These are phyloP conservation scores for Manihot esculenta DNA, from an alignment of 441 rosid genomes.

Conservation along the genomic window DNA sequence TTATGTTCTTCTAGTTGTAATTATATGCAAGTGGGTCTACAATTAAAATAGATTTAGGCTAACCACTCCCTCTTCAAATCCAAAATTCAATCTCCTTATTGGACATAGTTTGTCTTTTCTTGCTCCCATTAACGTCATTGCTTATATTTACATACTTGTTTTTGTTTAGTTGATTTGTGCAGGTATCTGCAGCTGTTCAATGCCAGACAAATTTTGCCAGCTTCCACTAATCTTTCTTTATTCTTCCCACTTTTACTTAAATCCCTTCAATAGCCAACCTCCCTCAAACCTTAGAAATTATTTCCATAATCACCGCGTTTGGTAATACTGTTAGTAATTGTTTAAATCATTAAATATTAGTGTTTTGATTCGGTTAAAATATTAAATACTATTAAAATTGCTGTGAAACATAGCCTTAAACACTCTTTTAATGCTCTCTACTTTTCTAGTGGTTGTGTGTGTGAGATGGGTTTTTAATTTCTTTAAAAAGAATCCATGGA, in stretches of 20 bases:
- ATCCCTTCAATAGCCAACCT: neutral
- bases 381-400: too few species aligned
- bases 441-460: too few species aligned
- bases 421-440: too few species aligned
- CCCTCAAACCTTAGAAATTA: too few species aligned
- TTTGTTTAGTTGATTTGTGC: slow-evolving; percentile 13
- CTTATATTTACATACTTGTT: slow-evolving; percentile 25
- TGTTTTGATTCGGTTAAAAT: too few species aligned
- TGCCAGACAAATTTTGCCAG: neutral
- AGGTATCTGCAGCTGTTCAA: neutral
- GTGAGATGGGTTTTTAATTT: too few species aligned
- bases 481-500: neutral
- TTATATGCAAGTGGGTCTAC: slow-evolving; percentile 66
- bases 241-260: too few species aligned
- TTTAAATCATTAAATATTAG: too few species aligned
- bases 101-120: slow-evolving; percentile 16
- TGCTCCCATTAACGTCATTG: slow-evolving; percentile 25
- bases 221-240: too few species aligned
- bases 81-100: slow-evolving; percentile 22
- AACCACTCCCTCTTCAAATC: slow-evolving; percentile 27
- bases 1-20: slow-evolving; percentile 42
- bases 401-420: neutral
- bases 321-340: too few species aligned
- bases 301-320: too few species aligned
- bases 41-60: slow-evolving; percentile 37